These are phyloP conservation scores for Ampelomyces quisqualis DNA, from an alignment of 2,329 filamentous ascomycete species.

Conservation along the genomic window DNA sequence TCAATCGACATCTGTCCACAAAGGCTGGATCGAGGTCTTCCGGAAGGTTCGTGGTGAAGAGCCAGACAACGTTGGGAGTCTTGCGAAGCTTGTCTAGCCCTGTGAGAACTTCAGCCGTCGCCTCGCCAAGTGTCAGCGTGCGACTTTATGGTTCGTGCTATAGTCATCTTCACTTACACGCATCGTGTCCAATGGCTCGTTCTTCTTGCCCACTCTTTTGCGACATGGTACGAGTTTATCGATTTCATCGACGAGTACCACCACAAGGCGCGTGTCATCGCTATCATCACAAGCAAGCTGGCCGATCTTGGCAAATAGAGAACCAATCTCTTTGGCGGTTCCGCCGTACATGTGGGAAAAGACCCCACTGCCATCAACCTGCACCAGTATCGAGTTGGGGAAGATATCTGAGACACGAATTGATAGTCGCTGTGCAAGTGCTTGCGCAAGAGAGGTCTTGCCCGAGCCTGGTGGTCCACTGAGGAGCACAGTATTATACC, in stretches of 20 bases:
- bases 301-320: conserved; percentile 47
- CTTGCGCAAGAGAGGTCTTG: conserved; percentile 49
- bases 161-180: no score
- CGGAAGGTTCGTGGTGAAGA: conserved; percentile 55
- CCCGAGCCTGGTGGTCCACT: conserved; percentile 49
- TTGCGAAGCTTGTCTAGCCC: conserved; percentile 49
- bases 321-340: conserved; percentile 47
- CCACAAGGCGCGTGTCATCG: conserved; percentile 48
- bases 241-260: conserved; percentile 54
- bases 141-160: no score
- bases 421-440: conserved; percentile 54
- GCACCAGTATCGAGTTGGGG: conserved; percentile 43
- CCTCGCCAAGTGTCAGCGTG: no score
- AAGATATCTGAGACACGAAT: conserved; percentile 48
- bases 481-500: conserved; percentile 49
- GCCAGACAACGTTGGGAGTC: conserved; percentile 49
- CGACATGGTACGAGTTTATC: conserved; percentile 52
- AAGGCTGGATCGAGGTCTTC: conserved; percentile 51
- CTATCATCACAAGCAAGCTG: conserved; percentile 22
- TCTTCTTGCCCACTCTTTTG: conserved; percentile 42
- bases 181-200: conserved; percentile 51
- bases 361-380: conserved; percentile 50
- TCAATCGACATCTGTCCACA: conserved; percentile 52
- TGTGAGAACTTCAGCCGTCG: conserved; percentile 54
- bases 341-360: conserved; percentile 54